Percentiles rank a stretch among this genome's conserved stretches.
Evolutionary conservation across 352 stramenopile genomes (phyloP).

Genomic region (Globisporangium perplexum): DNA sequence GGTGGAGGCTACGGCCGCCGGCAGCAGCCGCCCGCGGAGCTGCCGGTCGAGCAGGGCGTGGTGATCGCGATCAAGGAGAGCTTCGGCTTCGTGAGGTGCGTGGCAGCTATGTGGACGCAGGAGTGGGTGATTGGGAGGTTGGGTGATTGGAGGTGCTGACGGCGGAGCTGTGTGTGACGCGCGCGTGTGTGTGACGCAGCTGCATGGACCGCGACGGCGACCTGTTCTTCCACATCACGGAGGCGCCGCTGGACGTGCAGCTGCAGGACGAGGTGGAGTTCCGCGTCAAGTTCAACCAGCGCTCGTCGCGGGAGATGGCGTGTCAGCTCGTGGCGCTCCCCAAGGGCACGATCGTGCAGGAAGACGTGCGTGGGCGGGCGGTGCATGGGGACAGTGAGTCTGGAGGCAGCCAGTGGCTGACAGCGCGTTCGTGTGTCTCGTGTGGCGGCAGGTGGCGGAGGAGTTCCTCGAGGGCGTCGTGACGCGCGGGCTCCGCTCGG

Average conservation of each 20-base stretch:
- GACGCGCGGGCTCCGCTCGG: constrained; percentile 53
- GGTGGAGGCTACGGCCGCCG: constrained; percentile 8
- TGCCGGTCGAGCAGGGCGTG: constrained; percentile 31
- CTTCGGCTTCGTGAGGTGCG: constrained; percentile 46
- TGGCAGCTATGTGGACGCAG: background rate
- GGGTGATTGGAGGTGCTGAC: constrained; percentile 5
- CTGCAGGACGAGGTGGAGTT: constrained; percentile 75
- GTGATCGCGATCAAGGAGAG: constrained; percentile 47
- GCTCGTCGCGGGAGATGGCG: constrained; percentile 68
- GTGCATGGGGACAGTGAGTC: background rate
- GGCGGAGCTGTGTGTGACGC: constrained; percentile 15
- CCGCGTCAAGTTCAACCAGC: constrained; percentile 65
- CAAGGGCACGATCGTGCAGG: constrained; percentile 71
- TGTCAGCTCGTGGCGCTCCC: constrained; percentile 55
- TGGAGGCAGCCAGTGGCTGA: background rate
- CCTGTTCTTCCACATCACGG: constrained; percentile 80
- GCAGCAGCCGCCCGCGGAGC: constrained; percentile 14
- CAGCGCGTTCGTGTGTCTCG: background rate
- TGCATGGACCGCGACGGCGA: constrained; percentile 63
- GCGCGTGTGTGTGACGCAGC: constrained; percentile 26
- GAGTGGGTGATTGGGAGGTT: background rate
- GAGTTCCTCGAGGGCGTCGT: constrained; percentile 54
- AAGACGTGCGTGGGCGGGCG: constrained; percentile 30
- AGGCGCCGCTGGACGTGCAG: constrained; percentile 62
- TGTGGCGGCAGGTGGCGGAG: constrained; percentile 26